phyloP scores from a whole-genome alignment of 805 yeast species.

The Yamadazyma phyllophila region DNA sequence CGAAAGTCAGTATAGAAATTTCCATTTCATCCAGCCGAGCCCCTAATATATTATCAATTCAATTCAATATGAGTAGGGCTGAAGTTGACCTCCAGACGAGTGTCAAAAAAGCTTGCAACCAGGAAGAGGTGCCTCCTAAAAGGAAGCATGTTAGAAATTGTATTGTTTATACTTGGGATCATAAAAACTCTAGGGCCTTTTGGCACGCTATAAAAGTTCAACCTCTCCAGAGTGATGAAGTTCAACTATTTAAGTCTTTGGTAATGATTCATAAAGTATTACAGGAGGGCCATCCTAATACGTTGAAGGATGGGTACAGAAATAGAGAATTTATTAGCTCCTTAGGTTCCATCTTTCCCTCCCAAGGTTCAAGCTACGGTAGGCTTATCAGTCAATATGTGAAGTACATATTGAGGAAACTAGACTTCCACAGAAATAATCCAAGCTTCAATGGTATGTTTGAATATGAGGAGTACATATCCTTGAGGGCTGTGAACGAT shows the following conservation, averaged over 20 bases:
- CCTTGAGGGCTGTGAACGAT: constrained; percentile 81
- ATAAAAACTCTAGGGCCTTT: constrained; percentile 75
- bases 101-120: constrained; percentile 79
- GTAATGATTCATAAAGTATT: constrained; percentile 85
- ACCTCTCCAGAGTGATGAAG: constrained; percentile 78
- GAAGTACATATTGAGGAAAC: constrained; percentile 63
- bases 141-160: constrained; percentile 95
- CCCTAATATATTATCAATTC: constrained; percentile 1
- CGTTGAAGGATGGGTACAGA: constrained; percentile 74
- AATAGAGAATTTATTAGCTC: constrained; percentile 78
- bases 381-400: constrained; percentile 77
- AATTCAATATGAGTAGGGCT: constrained; percentile 39
- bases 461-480: constrained; percentile 92
- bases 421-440: constrained; percentile 79
- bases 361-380: constrained; percentile 54
- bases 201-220: constrained; percentile 80
- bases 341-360: constrained; percentile 55
- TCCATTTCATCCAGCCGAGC: not conserved
- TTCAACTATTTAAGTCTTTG: constrained; percentile 82
- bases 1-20: not conserved
- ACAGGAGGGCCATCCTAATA: constrained; percentile 96
- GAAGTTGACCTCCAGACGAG: constrained; percentile 48
- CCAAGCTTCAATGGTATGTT: constrained; percentile 92
- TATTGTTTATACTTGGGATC: constrained; percentile 96
- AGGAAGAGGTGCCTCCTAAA: constrained; percentile 90